Evolutionary conservation across 2,329 filamentous ascomycete species (phyloP).

Genomic region (Lachnellula cervina): DNA sequence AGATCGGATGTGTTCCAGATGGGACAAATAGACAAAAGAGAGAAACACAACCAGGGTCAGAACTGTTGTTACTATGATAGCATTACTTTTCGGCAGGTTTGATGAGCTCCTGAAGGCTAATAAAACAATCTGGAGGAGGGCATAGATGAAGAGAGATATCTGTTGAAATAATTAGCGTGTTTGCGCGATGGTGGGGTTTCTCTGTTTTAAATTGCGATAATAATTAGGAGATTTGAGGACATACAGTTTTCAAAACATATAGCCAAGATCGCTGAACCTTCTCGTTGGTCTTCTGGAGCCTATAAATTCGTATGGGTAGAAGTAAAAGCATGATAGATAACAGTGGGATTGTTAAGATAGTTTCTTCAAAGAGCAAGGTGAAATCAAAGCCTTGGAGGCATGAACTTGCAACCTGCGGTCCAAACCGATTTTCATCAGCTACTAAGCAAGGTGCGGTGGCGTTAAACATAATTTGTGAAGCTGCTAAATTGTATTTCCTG

Average conservation of each 20-base stretch:
- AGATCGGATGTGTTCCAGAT: background rate
- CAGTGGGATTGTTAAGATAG: background rate
- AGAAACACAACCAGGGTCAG: background rate
- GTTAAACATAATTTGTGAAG: background rate
- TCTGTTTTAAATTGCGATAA: background rate
- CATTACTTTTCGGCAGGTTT: background rate
- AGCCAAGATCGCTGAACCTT: background rate
- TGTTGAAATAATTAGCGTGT: background rate
- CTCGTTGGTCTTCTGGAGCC: background rate
- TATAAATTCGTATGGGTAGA: background rate
- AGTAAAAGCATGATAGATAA: background rate
- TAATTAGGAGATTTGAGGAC: background rate
- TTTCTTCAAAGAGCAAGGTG: slow-evolving; percentile 8
- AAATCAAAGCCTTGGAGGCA: slow-evolving; percentile 10
- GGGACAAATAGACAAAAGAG: background rate
- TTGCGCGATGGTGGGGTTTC: background rate
- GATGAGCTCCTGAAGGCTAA: background rate
- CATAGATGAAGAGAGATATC: background rate
- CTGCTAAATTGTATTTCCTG: no score
- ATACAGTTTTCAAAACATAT: background rate
- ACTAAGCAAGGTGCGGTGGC: background rate
- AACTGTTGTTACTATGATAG: slow-evolving; percentile 17
- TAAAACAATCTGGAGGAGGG: background rate
- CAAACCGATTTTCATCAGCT: background rate
- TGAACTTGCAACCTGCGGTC: background rate